Conservation (phyloP, 2,329 filamentous ascomycete species). For the Clonostachys rosea region DNA sequence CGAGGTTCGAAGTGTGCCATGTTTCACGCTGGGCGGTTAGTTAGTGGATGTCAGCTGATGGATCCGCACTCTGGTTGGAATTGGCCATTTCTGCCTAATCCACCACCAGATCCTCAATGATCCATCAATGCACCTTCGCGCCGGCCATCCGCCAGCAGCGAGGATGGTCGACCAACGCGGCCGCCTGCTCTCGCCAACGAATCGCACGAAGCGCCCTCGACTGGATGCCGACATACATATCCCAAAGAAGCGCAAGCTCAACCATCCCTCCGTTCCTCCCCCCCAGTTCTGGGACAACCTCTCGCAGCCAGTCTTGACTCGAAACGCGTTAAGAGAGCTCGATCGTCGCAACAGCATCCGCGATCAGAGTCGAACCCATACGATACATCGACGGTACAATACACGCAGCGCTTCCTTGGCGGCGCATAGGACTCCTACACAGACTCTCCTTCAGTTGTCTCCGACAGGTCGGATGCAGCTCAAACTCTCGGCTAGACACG, state of each 20-base stretch:
- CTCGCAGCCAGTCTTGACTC: slow-evolving; percentile 3
- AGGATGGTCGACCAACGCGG: too few species aligned
- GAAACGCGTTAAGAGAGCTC: slow-evolving; percentile 5
- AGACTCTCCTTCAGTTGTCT: neutral
- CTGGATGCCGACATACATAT: neutral
- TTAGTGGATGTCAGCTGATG: too few species aligned
- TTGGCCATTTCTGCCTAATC: too few species aligned
- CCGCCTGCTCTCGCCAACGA: too few species aligned
- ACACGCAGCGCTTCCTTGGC: neutral
- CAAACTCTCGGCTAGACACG: neutral
- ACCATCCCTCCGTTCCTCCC: slow-evolving; percentile 4
- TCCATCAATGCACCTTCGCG: too few species aligned
- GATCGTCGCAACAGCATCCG: slow-evolving; percentile 1
- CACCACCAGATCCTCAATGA: too few species aligned
- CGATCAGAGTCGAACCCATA: neutral
- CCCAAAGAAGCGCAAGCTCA: slow-evolving; percentile 5
- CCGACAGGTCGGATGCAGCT: neutral
- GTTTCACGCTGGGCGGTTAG: too few species aligned
- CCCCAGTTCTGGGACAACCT: slow-evolving; percentile 4
- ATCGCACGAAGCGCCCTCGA: too few species aligned
- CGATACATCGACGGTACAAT: neutral
- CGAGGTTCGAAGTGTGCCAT: too few species aligned
- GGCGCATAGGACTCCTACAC: neutral
- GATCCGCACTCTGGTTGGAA: too few species aligned
- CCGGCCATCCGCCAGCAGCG: too few species aligned